A percentile compares a stretch with the other conserved stretches of the same genome.
Conservation (phyloP, 2,329 filamentous ascomycete species). For the Didymella segeticola region DNA sequence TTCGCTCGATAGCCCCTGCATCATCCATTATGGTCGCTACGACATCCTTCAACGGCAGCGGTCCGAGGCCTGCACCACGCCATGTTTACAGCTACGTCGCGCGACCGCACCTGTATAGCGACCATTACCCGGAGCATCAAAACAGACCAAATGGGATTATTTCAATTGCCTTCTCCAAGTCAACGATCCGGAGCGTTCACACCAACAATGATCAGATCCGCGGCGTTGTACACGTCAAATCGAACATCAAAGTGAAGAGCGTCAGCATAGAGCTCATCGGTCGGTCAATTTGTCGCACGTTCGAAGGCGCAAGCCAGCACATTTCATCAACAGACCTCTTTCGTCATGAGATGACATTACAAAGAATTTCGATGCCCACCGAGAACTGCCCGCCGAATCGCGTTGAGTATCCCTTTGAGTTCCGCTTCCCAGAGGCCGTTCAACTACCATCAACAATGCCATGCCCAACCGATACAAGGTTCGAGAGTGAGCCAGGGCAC, state of each 20-base stretch:
- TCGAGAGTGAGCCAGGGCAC: constrained; percentile 23
- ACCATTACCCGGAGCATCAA: constrained; percentile 26
- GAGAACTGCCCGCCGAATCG: constrained; percentile 22
- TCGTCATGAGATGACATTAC: constrained; percentile 18
- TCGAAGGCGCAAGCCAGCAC: constrained; percentile 24
- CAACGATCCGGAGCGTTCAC: constrained; percentile 25
- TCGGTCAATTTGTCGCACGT: constrained; percentile 25
- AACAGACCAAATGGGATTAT: constrained; percentile 26
- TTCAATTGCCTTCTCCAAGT: constrained; percentile 24
- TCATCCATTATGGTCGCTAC: not conserved
- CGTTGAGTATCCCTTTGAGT: constrained; percentile 31
- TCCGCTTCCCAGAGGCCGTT: constrained; percentile 29
- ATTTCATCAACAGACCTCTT: constrained; percentile 22
- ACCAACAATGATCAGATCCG: constrained; percentile 31
- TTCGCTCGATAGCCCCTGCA: not conserved
- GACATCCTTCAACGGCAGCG: not conserved
- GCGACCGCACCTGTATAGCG: constrained; percentile 26
- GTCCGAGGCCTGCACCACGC: constrained; percentile 9
- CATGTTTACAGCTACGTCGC: constrained; percentile 26
- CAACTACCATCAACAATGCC: constrained; percentile 16
- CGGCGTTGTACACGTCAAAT: constrained; percentile 25
- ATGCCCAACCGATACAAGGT: constrained; percentile 13
- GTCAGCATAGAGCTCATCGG: constrained; percentile 28
- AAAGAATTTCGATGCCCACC: constrained; percentile 15
- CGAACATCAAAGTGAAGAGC: constrained; percentile 22